Evolutionary conservation across 1,139 yeast genomes (phyloP), one percentile per base, ranked within the genome.

Genomic region (Entelexis paramagnoliae): DNA sequence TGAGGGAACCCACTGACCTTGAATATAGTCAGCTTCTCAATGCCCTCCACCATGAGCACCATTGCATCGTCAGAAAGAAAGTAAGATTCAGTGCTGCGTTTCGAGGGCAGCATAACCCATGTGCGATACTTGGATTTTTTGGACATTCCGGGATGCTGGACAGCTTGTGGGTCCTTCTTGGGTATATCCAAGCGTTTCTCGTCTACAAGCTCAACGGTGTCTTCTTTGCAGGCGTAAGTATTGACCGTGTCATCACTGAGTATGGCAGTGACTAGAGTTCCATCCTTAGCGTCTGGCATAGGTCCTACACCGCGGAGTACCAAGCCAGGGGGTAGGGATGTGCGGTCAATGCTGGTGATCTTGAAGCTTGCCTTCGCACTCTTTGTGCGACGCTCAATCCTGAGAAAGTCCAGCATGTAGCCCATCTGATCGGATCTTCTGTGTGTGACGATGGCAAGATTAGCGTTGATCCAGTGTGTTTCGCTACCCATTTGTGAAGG

Each of bases 231-330:
- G 3, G 24, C 28, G 14, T 30, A 42, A 2, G 38, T 42, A 20
- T 20, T 42, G 7, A 42, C 36, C n/a, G 46, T 26, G 16, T 30
- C 36, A 20, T 42, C 46, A n/a, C 46, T 42, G 14, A 42, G 46
- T 19, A 42, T 14, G 3, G 14, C 46, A 17, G 14, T 14, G 9
- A 30, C 36, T 20, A 26, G 13, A 30, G 29, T 11, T 2, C 5
- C 19, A 5, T 14, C 9, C 2, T 19, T 17, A 19, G 4, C 26
- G 17, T 3, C 3, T 1, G 20, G 28, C 2, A 8, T 3, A 13
- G 29, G 20, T 2, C 38, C 36, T 3, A 32, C 9, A 4, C 29
- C 36, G 13, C 16, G 16, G 2, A 22, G 13, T 8, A 6, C 20
- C 13, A 42, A 17, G 29, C 46, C 46, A 3, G 38, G 29, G 1